phyloP scores from a whole-genome alignment of 2,329 filamentous ascomycete species.

The Aspergillus carbonarius region DNA sequence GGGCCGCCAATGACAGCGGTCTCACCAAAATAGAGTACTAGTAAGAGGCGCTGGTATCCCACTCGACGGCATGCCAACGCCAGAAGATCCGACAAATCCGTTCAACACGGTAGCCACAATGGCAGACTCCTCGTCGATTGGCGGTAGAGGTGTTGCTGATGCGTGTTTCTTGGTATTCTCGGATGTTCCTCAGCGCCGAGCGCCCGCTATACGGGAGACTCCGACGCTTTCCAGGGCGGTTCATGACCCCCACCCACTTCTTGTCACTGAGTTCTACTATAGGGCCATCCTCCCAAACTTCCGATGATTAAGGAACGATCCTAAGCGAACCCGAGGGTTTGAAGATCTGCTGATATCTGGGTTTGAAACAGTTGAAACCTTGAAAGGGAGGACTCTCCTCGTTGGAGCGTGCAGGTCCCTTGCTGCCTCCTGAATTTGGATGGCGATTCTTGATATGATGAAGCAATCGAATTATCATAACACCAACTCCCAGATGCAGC shows the following conservation, averaged over 20 bases:
- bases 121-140: neutral
- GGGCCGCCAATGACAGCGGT: slow-evolving; percentile 6
- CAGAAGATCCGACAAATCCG: neutral
- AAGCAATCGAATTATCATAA: neutral
- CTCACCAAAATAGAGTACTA: slow-evolving; percentile 3
- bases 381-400: slow-evolving; percentile 4
- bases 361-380: slow-evolving; percentile 3
- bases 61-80: neutral
- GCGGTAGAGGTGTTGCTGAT: slow-evolving; percentile 8
- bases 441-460: neutral
- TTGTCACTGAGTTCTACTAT: neutral
- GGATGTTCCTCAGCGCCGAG: slow-evolving; percentile 23
- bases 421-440: slow-evolving; percentile 1
- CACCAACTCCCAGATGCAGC: neutral
- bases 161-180: slow-evolving; percentile 6
- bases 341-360: neutral
- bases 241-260: neutral
- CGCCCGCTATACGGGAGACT: slow-evolving; percentile 8
- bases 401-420: slow-evolving; percentile 11
- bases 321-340: neutral
- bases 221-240: slow-evolving; percentile 3
- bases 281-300: neutral
- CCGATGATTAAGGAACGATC: neutral
- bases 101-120: neutral
- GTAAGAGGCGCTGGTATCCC: neutral